A percentile compares a stretch with the other conserved stretches of the same genome.
These are phyloP conservation scores for Achaetomiella virescens DNA, from an alignment of 495 filamentous ascomycete species.

Conservation along the genomic window DNA sequence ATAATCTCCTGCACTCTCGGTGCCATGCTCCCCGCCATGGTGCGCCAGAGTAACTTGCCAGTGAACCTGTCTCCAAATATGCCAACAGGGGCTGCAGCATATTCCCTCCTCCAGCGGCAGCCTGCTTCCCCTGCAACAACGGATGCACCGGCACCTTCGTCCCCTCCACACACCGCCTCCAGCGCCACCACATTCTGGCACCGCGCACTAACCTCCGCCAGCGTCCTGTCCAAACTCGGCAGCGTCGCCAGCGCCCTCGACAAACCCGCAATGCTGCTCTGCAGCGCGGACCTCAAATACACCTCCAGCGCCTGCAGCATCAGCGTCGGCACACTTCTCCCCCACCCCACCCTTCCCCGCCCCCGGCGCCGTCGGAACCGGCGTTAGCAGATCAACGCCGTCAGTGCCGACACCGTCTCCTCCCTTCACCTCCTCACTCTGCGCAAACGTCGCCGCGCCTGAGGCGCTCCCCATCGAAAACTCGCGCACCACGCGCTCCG, in stretches of 20 bases:
- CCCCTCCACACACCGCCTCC: slow-evolving; percentile 66
- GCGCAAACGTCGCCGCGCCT: slow-evolving; percentile 58
- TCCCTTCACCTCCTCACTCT: slow-evolving; percentile 72
- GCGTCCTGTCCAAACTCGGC: slow-evolving; percentile 73
- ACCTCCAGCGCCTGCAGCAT: slow-evolving; percentile 72
- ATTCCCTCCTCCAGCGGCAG: slow-evolving; percentile 37
- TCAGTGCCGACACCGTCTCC: slow-evolving; percentile 64
- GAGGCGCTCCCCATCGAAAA: slow-evolving; percentile 73
- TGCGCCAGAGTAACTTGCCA: slow-evolving; percentile 86
- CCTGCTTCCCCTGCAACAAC: slow-evolving; percentile 32
- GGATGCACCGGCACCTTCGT: slow-evolving; percentile 62
- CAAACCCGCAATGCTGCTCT: slow-evolving; percentile 65
- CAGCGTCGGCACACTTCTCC: slow-evolving; percentile 57
- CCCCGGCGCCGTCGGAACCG: slow-evolving; percentile 40
- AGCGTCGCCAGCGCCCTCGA: slow-evolving; percentile 68
- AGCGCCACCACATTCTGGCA: slow-evolving; percentile 88
- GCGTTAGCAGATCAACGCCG: slow-evolving; percentile 73
- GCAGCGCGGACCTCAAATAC: slow-evolving; percentile 68
- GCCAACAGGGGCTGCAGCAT: slow-evolving; percentile 67
- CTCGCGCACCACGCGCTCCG: slow-evolving; percentile 74
- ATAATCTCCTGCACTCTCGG: slow-evolving; percentile 77
- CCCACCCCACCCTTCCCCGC: slow-evolving; percentile 36
- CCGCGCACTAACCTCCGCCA: slow-evolving; percentile 72
- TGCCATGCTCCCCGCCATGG: slow-evolving; percentile 70
- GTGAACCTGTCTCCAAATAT: slow-evolving; percentile 77